Evolutionary conservation across 257 asterid genomes (phyloP).

Genomic region (Scutellaria barbata): DNA sequence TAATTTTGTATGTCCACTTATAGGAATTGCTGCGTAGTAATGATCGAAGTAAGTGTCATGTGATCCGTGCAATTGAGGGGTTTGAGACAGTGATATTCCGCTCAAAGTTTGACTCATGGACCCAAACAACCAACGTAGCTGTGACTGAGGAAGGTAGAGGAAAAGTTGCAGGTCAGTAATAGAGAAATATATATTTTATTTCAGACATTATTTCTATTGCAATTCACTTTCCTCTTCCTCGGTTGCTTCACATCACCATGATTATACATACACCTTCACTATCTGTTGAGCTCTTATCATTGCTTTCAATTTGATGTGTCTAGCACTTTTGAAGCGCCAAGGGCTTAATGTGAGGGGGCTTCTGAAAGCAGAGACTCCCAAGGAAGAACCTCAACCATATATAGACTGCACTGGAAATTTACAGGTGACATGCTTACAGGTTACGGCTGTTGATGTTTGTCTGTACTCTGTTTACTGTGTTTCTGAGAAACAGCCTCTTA

Average conservation of each 20-base stretch:
- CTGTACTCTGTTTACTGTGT: conserved; percentile 11
- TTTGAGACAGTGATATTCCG: conserved; percentile 89
- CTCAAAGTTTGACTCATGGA: conserved; percentile 88
- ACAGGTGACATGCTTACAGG: conserved; percentile 59
- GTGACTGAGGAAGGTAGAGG: conserved; percentile 97
- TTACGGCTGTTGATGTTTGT: conserved; percentile 33
- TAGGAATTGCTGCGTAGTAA: conserved; percentile 69
- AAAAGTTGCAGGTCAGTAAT: conserved; percentile 93
- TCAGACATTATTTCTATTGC: not conserved
- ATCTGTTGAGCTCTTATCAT: conserved; percentile 31
- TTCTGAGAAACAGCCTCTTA: conserved; percentile 24
- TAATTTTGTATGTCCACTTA: conserved; percentile 31
- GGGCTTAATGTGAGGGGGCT: conserved; percentile 96
- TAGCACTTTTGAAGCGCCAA: conserved; percentile 95
- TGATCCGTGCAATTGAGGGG: conserved; percentile 91
- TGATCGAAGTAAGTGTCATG: conserved; percentile 69
- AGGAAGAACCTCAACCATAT: conserved; percentile 81
- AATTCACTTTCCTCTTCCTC: conserved; percentile 16
- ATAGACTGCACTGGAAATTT: conserved; percentile 94
- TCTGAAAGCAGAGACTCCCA: conserved; percentile 85
- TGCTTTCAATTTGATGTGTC: conserved; percentile 36
- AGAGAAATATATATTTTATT: conserved; percentile 32
- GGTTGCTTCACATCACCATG: conserved; percentile 21
- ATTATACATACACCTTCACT: conserved; percentile 22
- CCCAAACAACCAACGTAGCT: conserved; percentile 67